Conservation (phyloP, 1,139 yeast genomes). For the Scheffersomyces cryptocercus region DNA sequence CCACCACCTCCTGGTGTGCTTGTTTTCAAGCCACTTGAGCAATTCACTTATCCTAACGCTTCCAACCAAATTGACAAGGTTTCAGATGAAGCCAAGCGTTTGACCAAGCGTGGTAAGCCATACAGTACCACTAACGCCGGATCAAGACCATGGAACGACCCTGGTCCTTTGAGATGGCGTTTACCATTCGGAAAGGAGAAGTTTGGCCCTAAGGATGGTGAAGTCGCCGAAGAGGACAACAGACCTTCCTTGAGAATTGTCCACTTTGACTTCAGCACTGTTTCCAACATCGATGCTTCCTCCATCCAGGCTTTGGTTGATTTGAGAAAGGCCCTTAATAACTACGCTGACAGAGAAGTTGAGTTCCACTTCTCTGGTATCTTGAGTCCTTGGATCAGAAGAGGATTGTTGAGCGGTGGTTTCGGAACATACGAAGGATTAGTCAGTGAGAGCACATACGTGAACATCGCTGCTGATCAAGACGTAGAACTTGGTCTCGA, state of each 20-base stretch:
- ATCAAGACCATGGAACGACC: conserved; percentile 90
- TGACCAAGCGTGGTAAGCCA: conserved; percentile 63
- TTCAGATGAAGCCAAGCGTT: conserved; percentile 62
- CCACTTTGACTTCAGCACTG: conserved; percentile 80
- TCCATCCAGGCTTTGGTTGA: conserved; percentile 79
- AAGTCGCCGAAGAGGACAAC: conserved; percentile 33
- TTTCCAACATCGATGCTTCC: conserved; percentile 75
- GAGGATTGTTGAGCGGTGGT: conserved; percentile 74
- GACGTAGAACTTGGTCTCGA: conserved; percentile 36
- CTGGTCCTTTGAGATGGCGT: conserved; percentile 61
- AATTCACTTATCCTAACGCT: conserved; percentile 80
- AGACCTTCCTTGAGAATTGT: conserved; percentile 71
- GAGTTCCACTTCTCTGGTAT: conserved; percentile 90
- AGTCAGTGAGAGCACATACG: conserved; percentile 41
- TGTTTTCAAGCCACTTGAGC: conserved; percentile 80
- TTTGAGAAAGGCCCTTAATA: conserved; percentile 67
- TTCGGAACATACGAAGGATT: conserved; percentile 65
- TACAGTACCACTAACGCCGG: conserved; percentile 49
- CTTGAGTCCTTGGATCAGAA: conserved; percentile 81
- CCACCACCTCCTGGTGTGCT: conserved; percentile 92
- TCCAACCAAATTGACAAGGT: conserved; percentile 72
- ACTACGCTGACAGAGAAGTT: conserved; percentile 79
- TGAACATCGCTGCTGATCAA: conserved; percentile 35
- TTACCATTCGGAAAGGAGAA: conserved; percentile 30
- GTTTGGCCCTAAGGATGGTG: conserved; percentile 12